A percentile compares a stretch with the other conserved stretches of the same genome.
phyloP scores from a whole-genome alignment of 768 basidiomycete species.

The Clitopilus passeckerianus region DNA sequence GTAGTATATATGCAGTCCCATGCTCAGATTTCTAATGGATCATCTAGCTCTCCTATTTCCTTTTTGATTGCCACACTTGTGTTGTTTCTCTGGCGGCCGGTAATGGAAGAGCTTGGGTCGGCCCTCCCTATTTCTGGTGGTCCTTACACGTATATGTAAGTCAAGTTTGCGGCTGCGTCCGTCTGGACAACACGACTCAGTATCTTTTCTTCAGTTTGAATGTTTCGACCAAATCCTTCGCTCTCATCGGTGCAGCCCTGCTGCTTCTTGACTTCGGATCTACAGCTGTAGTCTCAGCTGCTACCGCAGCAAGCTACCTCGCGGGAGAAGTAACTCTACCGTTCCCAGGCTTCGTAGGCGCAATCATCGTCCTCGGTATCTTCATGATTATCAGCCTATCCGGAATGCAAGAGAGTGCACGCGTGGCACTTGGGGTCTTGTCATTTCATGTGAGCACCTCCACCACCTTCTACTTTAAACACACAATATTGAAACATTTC shows the following conservation, averaged over 20 bases:
- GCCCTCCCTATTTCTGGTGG: conserved; percentile 68
- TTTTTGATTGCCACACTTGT: conserved; percentile 58
- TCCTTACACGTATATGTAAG: conserved; percentile 66
- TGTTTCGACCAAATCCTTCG: conserved; percentile 56
- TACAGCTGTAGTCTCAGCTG: conserved; percentile 68
- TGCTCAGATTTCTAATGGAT: not conserved
- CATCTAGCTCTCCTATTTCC: conserved; percentile 59
- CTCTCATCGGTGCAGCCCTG: conserved; percentile 60
- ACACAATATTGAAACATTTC: no score
- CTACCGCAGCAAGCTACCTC: conserved; percentile 66
- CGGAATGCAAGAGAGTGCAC: conserved; percentile 59
- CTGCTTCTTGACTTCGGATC: conserved; percentile 69
- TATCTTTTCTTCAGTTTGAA: conserved; percentile 40
- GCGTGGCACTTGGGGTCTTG: conserved; percentile 53
- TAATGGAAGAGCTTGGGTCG: conserved; percentile 69
- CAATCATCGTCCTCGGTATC: conserved; percentile 47
- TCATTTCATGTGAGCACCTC: conserved; percentile 48
- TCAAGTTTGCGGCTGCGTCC: not conserved
- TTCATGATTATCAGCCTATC: conserved; percentile 52
- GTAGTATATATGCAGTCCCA: conserved; percentile 15
- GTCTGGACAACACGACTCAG: no score
- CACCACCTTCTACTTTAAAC: no score
- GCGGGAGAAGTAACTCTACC: conserved; percentile 57
- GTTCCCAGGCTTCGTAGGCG: conserved; percentile 47
- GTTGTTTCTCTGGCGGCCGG: conserved; percentile 67